Base-by-base conservation (phyloP, 352 stramenopile genomes). In the Pythium angustatum region DNA sequence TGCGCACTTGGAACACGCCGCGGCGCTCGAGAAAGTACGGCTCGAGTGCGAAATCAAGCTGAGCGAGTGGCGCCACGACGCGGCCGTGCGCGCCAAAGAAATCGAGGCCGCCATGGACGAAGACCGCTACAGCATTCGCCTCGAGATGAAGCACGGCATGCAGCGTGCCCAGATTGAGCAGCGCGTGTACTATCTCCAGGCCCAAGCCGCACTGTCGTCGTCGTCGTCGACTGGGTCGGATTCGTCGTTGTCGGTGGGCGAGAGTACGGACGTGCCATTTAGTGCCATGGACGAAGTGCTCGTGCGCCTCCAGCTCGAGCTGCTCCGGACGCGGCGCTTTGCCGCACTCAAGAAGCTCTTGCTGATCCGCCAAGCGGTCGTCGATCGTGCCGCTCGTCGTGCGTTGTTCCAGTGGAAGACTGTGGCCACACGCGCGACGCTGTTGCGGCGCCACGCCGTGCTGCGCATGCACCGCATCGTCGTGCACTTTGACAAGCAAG, bases 131-230 rank as follows among this genome's bases (percentile, higher is more conserved):
- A 89, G 79, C 45, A 78, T 88, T 45, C 56, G 82, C 8, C 57
- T 89, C 19, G 79, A 89, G 62, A 86, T 89, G 70, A 77, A 76
- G 21, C 79, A 90, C 31, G 68, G 73, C 3, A 68, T 85, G 41
- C 79, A 90, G 33, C 72, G 76, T 7, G 76, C 81, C 11, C 72
- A 86, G 58, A 87, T 88, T 64, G 79, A 91, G 8, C 77, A 91
- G 66, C 72, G 75, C 24, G 76, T 88, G 58, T 76, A 75, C 22
- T 73, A 75, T 30, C 64, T 85, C 4, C 71, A 85, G 52, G 65
- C 77, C 1, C 76, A 88, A 11, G 58, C 72, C 15, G 65, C 65
- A 21, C 28, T 72, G 8, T 24, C 38, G 3, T 17, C n/a, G 27
- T 3, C 51, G 10, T 14, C 61, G 11, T 11, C 62, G 4, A 22